phyloP scores from a whole-genome alignment of 2,329 filamentous ascomycete species.

The Ceratocystis variospora region DNA sequence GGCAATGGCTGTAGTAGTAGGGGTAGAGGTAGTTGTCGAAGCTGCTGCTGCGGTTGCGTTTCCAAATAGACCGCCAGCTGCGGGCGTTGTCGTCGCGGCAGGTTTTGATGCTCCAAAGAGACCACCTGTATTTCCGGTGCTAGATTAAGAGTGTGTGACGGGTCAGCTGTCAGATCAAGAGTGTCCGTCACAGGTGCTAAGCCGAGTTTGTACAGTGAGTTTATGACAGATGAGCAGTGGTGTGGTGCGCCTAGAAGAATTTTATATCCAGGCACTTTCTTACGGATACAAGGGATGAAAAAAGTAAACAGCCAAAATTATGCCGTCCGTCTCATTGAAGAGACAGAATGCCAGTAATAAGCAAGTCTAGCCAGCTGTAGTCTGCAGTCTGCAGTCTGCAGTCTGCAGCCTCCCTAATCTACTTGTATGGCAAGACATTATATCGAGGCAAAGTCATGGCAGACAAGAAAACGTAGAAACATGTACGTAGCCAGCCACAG shows the following conservation, averaged over 20 bases:
- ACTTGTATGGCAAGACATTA: background rate
- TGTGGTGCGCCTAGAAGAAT: background rate
- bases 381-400: background rate
- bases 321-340: background rate
- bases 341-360: background rate
- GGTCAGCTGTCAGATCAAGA: constrained; percentile 4
- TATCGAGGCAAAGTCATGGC: background rate
- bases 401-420: background rate
- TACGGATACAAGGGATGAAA: constrained; percentile 4
- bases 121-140: constrained; percentile 20
- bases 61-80: constrained; percentile 29
- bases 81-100: constrained; percentile 25
- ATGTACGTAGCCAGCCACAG: background rate
- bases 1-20: constrained; percentile 24
- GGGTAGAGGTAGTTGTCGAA: constrained; percentile 19
- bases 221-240: too few relatives aligned
- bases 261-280: background rate
- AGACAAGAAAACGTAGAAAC: background rate
- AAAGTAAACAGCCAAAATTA: background rate
- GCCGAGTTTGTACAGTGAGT: too few relatives aligned
- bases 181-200: too few relatives aligned
- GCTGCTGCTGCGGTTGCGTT: constrained; percentile 22
- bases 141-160: background rate
- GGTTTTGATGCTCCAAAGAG: constrained; percentile 13
- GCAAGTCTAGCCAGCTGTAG: too few relatives aligned